Evolutionary conservation across 1,284 basidiomycete species (phyloP).

Genomic region (Ustilago esculenta): DNA sequence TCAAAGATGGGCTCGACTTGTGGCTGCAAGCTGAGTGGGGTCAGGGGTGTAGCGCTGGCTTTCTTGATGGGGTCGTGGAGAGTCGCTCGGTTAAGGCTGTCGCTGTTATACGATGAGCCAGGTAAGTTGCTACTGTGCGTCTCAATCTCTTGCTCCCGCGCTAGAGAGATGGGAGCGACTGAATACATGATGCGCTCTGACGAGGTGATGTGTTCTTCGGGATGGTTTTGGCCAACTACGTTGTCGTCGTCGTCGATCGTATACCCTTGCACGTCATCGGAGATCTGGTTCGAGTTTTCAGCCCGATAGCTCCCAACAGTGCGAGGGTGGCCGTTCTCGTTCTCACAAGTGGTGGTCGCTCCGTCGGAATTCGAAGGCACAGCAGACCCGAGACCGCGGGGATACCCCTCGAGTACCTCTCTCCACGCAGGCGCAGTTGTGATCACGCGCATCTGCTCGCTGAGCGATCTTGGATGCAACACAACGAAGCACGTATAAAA

Average conservation of each 20-base stretch:
- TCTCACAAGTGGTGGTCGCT: too few relatives aligned
- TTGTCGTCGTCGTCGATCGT: constrained; percentile 17
- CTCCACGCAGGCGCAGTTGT: constrained; percentile 30
- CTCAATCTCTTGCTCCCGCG: constrained; percentile 8
- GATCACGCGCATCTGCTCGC: constrained; percentile 52
- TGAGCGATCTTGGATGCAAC: constrained; percentile 48
- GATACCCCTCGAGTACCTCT: constrained; percentile 35
- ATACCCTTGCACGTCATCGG: constrained; percentile 16
- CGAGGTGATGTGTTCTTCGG: constrained; percentile 7
- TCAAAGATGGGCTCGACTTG: constrained; percentile 28
- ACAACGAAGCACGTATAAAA: constrained; percentile 33
- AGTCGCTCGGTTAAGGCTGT: constrained; percentile 1
- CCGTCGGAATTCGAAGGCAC: neutral
- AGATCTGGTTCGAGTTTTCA: neutral
- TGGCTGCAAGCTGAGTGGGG: constrained; percentile 16
- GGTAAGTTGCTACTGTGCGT: constrained; percentile 5
- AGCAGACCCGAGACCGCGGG: constrained; percentile 11
- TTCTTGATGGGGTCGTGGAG: constrained; percentile 18
- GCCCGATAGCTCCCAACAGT: too few relatives aligned
- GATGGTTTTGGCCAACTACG: too few relatives aligned
- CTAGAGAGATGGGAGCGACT: constrained; percentile 7
- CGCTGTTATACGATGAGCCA: constrained; percentile 8
- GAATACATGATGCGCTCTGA: constrained; percentile 24
- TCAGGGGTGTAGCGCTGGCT: constrained; percentile 6
- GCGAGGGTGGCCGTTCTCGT: too few relatives aligned